Percentiles rank a stretch among this genome's conserved stretches.
Evolutionary conservation across 1,139 yeast genomes (phyloP).

Genomic region (Yamadazyma mexicana): DNA sequence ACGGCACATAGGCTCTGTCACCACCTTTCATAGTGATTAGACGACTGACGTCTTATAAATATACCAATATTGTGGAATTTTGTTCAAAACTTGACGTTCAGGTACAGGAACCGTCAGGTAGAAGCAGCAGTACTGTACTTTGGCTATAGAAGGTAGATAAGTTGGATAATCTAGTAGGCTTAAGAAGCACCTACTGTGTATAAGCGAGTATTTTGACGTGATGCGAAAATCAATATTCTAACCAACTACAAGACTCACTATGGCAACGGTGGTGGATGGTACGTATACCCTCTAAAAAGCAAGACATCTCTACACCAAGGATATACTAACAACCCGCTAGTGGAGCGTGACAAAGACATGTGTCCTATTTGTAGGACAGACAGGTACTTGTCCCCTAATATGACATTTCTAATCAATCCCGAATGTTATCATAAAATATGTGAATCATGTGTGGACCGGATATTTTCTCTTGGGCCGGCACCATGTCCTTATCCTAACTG

Average conservation of each 20-base stretch:
- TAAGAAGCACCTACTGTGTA: not conserved
- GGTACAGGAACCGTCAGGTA: too few relatives aligned
- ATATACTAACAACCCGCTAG: slow-evolving; percentile 15
- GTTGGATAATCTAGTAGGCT: too few relatives aligned
- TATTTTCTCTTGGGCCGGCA: slow-evolving; percentile 92
- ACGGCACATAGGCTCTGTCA: not conserved
- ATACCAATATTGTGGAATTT: too few relatives aligned
- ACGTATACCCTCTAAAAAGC: not conserved
- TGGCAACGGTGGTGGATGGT: slow-evolving; percentile 4
- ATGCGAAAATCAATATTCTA: not conserved
- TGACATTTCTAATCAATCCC: slow-evolving; percentile 89
- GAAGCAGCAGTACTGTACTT: too few relatives aligned
- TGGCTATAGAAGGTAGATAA: too few relatives aligned
- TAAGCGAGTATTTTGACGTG: slow-evolving; percentile 1
- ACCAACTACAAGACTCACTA: not conserved
- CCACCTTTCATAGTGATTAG: not conserved
- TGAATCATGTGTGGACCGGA: slow-evolving; percentile 93
- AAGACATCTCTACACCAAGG: not conserved
- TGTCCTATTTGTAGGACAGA: slow-evolving; percentile 98
- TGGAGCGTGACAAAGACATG: slow-evolving; percentile 63
- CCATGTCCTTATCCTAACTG: slow-evolving; percentile 95
- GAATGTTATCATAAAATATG: slow-evolving; percentile 98
- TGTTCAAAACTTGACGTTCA: too few relatives aligned
- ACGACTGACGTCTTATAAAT: too few relatives aligned
- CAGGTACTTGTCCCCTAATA: slow-evolving; percentile 88